Base-by-base conservation (phyloP, 495 filamentous ascomycete genomes). In the Baudoinia panamericana region DNA sequence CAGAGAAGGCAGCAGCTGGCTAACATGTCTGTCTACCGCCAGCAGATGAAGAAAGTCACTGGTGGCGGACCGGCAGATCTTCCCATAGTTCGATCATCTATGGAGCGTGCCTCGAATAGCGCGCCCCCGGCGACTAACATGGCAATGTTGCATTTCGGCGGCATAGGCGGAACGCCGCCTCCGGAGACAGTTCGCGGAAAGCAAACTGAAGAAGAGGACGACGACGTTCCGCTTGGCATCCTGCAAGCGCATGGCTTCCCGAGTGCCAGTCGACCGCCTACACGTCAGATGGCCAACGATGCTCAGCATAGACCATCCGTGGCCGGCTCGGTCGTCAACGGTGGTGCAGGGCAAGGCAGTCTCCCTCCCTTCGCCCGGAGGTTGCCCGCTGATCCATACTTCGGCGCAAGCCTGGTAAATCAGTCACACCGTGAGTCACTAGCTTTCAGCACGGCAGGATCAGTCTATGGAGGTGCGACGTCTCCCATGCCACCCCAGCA, bases 21-120 rank as follows among this genome's bases (percentile, higher is more conserved):
- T 8, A 84, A 92, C 57, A 70, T 94, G 57, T 68, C 84, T 10
- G 77, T 95, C 6, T 93, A 93, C 56, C 74, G 90, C 32, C 88
- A 95, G 56, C 80, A 88, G 57, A 93, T 95, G 85, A 92, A 85
- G 83, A 94, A 93, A 55, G 79, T 92, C 15, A 93, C 84, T 6
- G 87, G 87, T 34, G 82, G 84, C 22, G 37, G 39, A 50, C 61
- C 68, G 17, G 36, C 36, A 50, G 56, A 45, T 38, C 46, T 31
- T 32, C 48, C 28, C 10, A 23, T 19, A 28, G 46, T 16, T 3
- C 48, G 53, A 2, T 41, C 45, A 4, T 28, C 34, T 3, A 20
- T 54, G 23, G 45, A 45, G n/a, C 50, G 47, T 2, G 32, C 19
- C n/a, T 18, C 33, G 12, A 20, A 18, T 4, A 53, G 44, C 39